Conservation (phyloP, 2,329 filamentous ascomycete species). For the Proliferodiscus dingleyae region DNA sequence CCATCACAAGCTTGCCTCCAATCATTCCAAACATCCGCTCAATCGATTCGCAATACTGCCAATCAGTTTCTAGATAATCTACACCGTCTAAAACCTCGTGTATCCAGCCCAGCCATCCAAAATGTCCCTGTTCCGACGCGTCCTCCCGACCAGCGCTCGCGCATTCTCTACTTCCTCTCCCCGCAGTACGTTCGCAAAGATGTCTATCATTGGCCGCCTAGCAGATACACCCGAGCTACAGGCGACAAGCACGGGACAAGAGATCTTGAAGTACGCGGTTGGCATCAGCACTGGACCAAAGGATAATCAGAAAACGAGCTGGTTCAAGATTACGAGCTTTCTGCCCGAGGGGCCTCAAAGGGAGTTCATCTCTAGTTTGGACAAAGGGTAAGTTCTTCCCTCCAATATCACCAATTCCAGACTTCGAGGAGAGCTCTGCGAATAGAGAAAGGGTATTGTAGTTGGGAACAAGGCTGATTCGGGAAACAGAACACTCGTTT, state of each 20-base stretch:
- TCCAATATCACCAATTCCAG: too few relatives aligned
- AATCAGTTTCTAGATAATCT: neutral
- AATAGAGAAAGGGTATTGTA: too few relatives aligned
- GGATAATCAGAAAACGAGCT: conserved; percentile 74
- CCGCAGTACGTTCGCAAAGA: conserved; percentile 63
- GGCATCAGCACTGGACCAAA: conserved; percentile 61
- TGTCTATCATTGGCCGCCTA: conserved; percentile 84
- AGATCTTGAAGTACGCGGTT: conserved; percentile 73
- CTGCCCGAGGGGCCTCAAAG: conserved; percentile 59
- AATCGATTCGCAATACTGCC: neutral
- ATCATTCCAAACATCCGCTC: neutral
- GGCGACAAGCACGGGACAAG: conserved; percentile 63
- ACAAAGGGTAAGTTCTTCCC: conserved; percentile 70
- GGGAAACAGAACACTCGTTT: conserved; percentile 63
- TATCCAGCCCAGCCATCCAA: conserved; percentile 1
- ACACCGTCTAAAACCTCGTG: neutral
- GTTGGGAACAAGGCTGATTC: conserved; percentile 8
- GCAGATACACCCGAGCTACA: conserved; percentile 72
- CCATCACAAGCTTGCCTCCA: neutral
- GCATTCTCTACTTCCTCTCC: conserved; percentile 67
- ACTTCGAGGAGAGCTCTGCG: too few relatives aligned
- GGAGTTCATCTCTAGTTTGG: conserved; percentile 67
- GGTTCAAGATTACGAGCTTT: conserved; percentile 79
- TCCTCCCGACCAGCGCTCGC: conserved; percentile 46
- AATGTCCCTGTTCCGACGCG: conserved; percentile 33